These are phyloP conservation scores for Neonectria coccinea DNA, from an alignment of 2,329 filamentous ascomycete species.

Conservation along the genomic window DNA sequence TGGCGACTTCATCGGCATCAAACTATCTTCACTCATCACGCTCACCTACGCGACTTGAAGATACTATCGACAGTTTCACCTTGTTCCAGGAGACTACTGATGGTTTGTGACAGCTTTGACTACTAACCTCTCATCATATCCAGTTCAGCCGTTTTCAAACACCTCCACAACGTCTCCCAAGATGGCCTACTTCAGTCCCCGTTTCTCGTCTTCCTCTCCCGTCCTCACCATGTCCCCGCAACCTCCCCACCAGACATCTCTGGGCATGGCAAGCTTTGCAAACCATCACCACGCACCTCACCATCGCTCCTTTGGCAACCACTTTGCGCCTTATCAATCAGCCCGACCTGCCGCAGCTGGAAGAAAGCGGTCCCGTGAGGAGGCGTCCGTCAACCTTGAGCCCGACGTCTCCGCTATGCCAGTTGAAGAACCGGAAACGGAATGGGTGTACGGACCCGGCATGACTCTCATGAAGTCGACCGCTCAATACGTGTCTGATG, in stretches of 20 bases:
- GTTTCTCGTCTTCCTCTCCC: conserved; percentile 57
- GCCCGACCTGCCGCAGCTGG: conserved; percentile 55
- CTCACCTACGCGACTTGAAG: conserved; percentile 1
- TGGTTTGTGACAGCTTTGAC: conserved; percentile 49
- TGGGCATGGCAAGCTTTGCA: conserved; percentile 48
- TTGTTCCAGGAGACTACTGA: conserved; percentile 30
- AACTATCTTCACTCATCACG: not conserved
- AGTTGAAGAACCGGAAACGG: conserved; percentile 66
- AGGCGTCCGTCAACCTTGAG: conserved; percentile 76
- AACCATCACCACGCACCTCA: conserved; percentile 37
- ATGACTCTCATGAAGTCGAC: conserved; percentile 79
- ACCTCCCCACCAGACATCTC: conserved; percentile 49
- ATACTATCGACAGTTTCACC: conserved; percentile 7
- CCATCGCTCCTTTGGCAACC: conserved; percentile 42
- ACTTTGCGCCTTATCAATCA: conserved; percentile 43
- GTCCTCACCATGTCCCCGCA: conserved; percentile 56
- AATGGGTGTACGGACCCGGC: conserved; percentile 77
- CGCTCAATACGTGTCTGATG: conserved; percentile 66
- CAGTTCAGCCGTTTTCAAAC: conserved; percentile 32
- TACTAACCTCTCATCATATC: conserved; percentile 46
- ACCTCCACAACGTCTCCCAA: conserved; percentile 25
- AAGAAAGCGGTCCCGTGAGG: conserved; percentile 81
- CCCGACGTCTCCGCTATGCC: conserved; percentile 62
- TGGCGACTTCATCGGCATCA: not conserved
- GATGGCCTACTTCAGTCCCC: conserved; percentile 60